These are phyloP conservation scores for Ascoidea asiatica DNA, from an alignment of 805 yeast species.

Conservation along the genomic window DNA sequence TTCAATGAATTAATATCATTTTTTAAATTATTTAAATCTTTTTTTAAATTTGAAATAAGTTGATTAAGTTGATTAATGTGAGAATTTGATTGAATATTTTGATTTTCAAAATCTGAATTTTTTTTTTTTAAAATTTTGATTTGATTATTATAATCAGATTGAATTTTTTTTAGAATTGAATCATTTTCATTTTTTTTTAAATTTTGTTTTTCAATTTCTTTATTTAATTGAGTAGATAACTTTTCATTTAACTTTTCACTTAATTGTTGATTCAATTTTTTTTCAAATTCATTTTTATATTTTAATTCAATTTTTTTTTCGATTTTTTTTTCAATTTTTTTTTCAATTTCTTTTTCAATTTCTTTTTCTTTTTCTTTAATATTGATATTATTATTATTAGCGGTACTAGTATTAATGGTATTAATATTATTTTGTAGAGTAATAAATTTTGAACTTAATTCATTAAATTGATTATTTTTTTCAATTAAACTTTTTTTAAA, in stretches of 20 bases:
- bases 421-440: no score
- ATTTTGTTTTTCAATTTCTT: no score
- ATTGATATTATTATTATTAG: slow-evolving; percentile 10
- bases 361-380: slow-evolving; percentile 13
- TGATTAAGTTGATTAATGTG: no score
- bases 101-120: neutral
- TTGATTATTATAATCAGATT: neutral
- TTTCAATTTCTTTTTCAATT: slow-evolving; percentile 12
- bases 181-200: slow-evolving; percentile 4
- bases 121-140: neutral
- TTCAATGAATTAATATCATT: slow-evolving; percentile 12
- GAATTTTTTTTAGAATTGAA: neutral
- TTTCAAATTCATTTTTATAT: no score
- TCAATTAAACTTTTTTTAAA: slow-evolving; percentile 7
- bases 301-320: slow-evolving; percentile 3
- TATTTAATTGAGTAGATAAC: no score
- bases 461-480: slow-evolving; percentile 11
- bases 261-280: neutral
- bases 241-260: neutral
- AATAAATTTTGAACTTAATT: no score
- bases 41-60: no score
- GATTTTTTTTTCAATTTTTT: slow-evolving; percentile 8
- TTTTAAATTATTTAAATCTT: slow-evolving; percentile 12
- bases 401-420: neutral
- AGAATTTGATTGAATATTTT: no score